Evolutionary conservation across 495 filamentous ascomycete genomes (phyloP), one percentile per base, ranked within the genome.

Genomic region (Penicillium robsamsonii): DNA sequence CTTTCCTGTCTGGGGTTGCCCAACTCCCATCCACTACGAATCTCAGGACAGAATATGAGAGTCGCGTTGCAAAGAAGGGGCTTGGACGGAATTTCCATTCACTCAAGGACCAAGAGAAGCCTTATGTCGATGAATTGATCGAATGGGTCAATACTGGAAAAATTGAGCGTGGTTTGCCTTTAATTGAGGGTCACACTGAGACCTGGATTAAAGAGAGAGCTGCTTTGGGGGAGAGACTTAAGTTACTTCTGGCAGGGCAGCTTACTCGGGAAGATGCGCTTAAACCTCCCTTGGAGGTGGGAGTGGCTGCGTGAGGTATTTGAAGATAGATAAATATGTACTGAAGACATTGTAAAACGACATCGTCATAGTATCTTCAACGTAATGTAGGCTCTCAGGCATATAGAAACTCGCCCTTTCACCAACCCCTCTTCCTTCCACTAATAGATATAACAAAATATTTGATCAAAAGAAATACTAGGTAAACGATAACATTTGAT

Each of bases 31-130:
- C 68, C 0, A 33, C 66, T 29, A 66, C 67, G 5, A 67, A 61
- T 1, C 83, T 88, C 79, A 70, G 75, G 47, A 50, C 52, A 2
- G 80, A 86, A 57, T 88, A 88, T 54, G 52, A 56, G 30, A 68
- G 71, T 27, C 68, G 72, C 17, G 57, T 81, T 10, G 40, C 58
- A 31, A 56, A 54, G 8, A 81, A 81, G 50, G 83, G 81, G 0
- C 54, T 62, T 17, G 82, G 84, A 5, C 77, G 79, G 29, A 62
- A 46, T 1, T 85, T 87, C 27, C 83, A 85, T 64, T 78, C 76
- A 8, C 62, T 84, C n/a, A 77, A 70, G 46, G 78, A 77, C 18
- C 57, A 69, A 17, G 83, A 86, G 52, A 66, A 82, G 17, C 53
- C 57, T 15, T 87, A 86, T 64, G 84, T 85, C n/a, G 56, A 70